phyloP scores from a whole-genome alignment of 108 stramenopile genomes.

The Nannochloropsis granulata region DNA sequence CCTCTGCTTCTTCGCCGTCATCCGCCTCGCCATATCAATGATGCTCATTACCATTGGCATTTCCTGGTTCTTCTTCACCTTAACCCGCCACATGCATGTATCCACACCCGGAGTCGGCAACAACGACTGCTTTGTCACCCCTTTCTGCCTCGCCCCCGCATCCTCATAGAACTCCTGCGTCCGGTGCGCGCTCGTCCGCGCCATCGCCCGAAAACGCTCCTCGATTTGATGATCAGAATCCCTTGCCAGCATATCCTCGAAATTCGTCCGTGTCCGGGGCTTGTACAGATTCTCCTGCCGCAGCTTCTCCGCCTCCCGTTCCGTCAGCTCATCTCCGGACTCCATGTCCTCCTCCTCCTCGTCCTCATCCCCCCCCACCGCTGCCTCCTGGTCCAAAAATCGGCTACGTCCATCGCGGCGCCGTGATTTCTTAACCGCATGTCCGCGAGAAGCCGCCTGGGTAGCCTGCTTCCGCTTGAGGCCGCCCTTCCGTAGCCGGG shows the following conservation, averaged over 20 bases:
- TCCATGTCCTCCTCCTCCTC: not conserved
- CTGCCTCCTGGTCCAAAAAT: not conserved
- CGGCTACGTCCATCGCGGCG: not conserved
- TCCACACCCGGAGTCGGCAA: constrained; percentile 70
- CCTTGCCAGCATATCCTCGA: not conserved
- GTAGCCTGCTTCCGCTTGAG: not conserved
- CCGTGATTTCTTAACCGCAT: not conserved
- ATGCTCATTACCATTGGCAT: constrained; percentile 66
- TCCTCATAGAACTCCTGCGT: constrained; percentile 21
- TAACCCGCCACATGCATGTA: constrained; percentile 77
- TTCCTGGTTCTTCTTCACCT: constrained; percentile 63
- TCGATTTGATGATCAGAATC: not conserved
- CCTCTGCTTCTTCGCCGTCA: not conserved
- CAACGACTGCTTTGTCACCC: constrained; percentile 64
- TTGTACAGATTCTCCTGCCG: not conserved
- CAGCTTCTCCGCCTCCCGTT: not conserved
- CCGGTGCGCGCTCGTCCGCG: not conserved
- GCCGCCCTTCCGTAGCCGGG: not conserved
- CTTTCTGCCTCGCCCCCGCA: constrained; percentile 39
- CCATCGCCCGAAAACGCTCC: not conserved
- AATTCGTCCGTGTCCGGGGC: not conserved
- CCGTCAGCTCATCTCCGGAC: not conserved
- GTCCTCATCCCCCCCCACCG: not conserved
- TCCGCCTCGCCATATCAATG: constrained; percentile 76
- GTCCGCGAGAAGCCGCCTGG: not conserved